These are phyloP conservation scores for Colletotrichum phormii DNA, from an alignment of 2,329 filamentous ascomycete genomes.

Conservation along the genomic window DNA sequence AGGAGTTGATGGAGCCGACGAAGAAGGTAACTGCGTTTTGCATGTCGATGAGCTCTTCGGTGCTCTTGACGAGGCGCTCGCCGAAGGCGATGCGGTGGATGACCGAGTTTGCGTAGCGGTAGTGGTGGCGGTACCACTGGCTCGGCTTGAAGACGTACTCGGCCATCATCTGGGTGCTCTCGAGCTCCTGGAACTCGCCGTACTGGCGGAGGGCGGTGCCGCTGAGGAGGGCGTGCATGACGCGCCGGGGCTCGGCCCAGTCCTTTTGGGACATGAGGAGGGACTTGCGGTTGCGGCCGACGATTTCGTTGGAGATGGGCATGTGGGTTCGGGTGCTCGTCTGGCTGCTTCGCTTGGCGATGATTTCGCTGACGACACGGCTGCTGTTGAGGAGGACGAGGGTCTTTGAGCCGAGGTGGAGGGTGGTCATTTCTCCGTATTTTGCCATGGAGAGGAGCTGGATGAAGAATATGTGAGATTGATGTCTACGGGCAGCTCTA, in stretches of 20 bases:
- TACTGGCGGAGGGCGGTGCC: constrained; percentile 48
- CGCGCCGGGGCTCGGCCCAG: constrained; percentile 51
- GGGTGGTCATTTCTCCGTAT: constrained; percentile 44
- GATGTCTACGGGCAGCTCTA: neutral
- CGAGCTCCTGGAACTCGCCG: constrained; percentile 48
- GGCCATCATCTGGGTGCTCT: constrained; percentile 50
- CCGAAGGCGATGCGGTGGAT: constrained; percentile 50
- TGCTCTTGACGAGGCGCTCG: constrained; percentile 45
- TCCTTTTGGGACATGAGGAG: constrained; percentile 46
- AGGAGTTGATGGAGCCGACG: constrained; percentile 47
- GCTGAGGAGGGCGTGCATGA: constrained; percentile 53
- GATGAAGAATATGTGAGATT: neutral
- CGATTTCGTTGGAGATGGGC: constrained; percentile 47
- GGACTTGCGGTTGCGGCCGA: constrained; percentile 47
- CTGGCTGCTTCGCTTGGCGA: constrained; percentile 48
- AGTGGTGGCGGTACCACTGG: constrained; percentile 52
- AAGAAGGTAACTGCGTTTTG: constrained; percentile 51
- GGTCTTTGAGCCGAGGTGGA: constrained; percentile 48
- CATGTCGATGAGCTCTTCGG: constrained; percentile 48
- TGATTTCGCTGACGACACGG: constrained; percentile 51
- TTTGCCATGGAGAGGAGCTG: constrained; percentile 4
- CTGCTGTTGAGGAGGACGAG: constrained; percentile 56
- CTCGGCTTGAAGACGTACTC: constrained; percentile 42
- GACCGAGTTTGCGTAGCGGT: constrained; percentile 53
- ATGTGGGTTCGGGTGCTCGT: constrained; percentile 45